Evolutionary conservation across 352 stramenopile genomes (phyloP).

Genomic region (Pythium vanterpoolii): DNA sequence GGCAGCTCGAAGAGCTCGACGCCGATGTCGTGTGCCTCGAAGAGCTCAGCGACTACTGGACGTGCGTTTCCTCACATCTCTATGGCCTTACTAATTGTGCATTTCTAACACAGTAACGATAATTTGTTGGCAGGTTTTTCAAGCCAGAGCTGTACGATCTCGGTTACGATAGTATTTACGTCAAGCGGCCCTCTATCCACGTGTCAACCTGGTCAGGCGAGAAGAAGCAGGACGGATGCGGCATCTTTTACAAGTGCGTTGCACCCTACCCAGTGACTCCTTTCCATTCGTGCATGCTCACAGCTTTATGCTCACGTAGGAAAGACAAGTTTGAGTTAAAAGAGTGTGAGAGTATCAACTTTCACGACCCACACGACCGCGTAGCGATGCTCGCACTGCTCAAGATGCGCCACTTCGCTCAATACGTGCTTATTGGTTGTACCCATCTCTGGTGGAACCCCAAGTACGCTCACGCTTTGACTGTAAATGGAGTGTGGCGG

Average conservation of each 20-base stretch:
- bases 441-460: conserved; percentile 88
- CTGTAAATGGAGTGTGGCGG: neutral
- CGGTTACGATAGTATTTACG: conserved; percentile 83
- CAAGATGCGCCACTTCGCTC: conserved; percentile 78
- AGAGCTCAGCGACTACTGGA: conserved; percentile 88
- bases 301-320: conserved; percentile 18
- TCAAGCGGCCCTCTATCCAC: conserved; percentile 83
- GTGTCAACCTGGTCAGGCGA: conserved; percentile 85
- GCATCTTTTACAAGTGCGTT: conserved; percentile 84
- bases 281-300: neutral
- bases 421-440: conserved; percentile 79
- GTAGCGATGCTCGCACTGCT: conserved; percentile 83
- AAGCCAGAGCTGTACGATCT: conserved; percentile 65
- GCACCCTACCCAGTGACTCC: neutral
- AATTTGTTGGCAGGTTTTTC: conserved; percentile 51
- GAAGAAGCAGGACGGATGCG: conserved; percentile 86
- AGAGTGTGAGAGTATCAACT: conserved; percentile 85
- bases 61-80: conserved; percentile 32
- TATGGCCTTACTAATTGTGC: neutral
- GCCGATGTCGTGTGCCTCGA: conserved; percentile 83
- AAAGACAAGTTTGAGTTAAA: conserved; percentile 86
- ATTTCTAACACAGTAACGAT: neutral
- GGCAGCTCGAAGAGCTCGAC: conserved; percentile 70
- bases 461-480: conserved; percentile 36
- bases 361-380: conserved; percentile 81